phyloP scores from a whole-genome alignment of 768 basidiomycete species.

The Trichaptum fuscoviolaceum region DNA sequence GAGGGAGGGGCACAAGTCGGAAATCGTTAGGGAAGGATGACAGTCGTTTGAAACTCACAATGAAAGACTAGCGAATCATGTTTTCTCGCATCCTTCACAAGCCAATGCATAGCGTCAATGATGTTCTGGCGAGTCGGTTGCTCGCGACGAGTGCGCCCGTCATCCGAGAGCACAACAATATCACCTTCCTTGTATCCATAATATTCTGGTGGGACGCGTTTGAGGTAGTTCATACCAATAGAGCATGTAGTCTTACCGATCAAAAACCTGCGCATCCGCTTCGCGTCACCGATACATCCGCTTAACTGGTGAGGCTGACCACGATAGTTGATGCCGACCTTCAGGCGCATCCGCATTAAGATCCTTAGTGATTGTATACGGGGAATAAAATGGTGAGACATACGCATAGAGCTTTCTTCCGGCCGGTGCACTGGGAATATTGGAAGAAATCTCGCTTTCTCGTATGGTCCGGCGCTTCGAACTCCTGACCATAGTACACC shows the following conservation, averaged over 20 bases:
- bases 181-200: slow-evolving; percentile 48
- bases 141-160: slow-evolving; percentile 34
- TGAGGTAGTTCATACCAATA: neutral
- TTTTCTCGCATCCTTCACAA: slow-evolving; percentile 60
- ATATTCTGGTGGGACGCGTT: slow-evolving; percentile 23
- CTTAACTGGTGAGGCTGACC: slow-evolving; percentile 30
- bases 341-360: neutral
- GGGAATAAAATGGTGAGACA: slow-evolving; percentile 1
- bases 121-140: slow-evolving; percentile 52
- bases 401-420: slow-evolving; percentile 38
- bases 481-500: neutral
- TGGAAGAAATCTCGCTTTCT: slow-evolving; percentile 20
- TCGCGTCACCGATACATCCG: slow-evolving; percentile 48
- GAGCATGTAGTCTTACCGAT: slow-evolving; percentile 14
- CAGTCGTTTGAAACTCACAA: slow-evolving; percentile 31
- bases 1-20: neutral
- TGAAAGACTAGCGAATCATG: slow-evolving; percentile 80
- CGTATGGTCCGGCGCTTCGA: neutral
- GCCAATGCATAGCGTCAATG: slow-evolving; percentile 56
- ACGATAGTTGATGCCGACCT: slow-evolving; percentile 44
- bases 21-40: neutral
- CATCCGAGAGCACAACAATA: slow-evolving; percentile 53
- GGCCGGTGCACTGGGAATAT: slow-evolving; percentile 40
- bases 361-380: neutral
- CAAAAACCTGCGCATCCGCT: slow-evolving; percentile 38